Evolutionary conservation across 768 basidiomycete species (phyloP).

Genomic region (Artomyces pyxidatus): DNA sequence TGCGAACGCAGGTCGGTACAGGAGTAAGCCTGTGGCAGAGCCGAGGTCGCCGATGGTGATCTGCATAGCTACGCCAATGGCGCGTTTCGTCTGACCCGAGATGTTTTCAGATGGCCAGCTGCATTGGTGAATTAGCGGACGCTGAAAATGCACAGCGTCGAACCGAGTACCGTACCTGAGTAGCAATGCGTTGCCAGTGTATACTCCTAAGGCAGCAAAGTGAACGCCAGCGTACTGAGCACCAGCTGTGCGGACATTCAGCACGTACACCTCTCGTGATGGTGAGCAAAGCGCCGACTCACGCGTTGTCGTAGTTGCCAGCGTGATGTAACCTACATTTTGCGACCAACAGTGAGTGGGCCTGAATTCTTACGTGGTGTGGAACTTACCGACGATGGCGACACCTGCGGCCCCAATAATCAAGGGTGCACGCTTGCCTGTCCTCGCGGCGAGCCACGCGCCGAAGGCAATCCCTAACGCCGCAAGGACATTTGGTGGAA

Average conservation of each 20-base stretch:
- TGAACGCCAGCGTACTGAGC: constrained; percentile 51
- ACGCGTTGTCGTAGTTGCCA: constrained; percentile 42
- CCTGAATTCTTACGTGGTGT: neutral
- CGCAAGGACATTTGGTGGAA: constrained; percentile 51
- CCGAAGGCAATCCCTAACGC: constrained; percentile 39
- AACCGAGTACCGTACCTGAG: constrained; percentile 43
- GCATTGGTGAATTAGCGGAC: neutral
- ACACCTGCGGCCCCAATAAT: constrained; percentile 43
- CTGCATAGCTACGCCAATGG: constrained; percentile 54
- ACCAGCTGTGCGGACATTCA: constrained; percentile 35
- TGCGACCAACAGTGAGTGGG: neutral
- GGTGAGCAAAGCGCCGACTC: too few relatives aligned
- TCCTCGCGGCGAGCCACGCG: constrained; percentile 43
- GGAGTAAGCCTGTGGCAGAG: constrained; percentile 48
- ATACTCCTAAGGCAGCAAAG: constrained; percentile 47
- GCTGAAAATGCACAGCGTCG: too few relatives aligned
- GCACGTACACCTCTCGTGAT: too few relatives aligned
- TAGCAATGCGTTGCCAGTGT: constrained; percentile 48
- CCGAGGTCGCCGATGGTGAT: constrained; percentile 57
- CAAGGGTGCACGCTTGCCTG: constrained; percentile 39
- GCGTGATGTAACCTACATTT: constrained; percentile 43
- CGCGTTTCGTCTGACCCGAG: constrained; percentile 60
- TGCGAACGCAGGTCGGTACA: constrained; percentile 44
- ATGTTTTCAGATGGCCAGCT: constrained; percentile 59
- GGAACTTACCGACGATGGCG: constrained; percentile 40